Percentiles rank a stretch among this genome's conserved stretches.
These are phyloP conservation scores for Rubroboletus pulcherrimus DNA, from an alignment of 768 basidiomycete genomes.

Conservation along the genomic window DNA sequence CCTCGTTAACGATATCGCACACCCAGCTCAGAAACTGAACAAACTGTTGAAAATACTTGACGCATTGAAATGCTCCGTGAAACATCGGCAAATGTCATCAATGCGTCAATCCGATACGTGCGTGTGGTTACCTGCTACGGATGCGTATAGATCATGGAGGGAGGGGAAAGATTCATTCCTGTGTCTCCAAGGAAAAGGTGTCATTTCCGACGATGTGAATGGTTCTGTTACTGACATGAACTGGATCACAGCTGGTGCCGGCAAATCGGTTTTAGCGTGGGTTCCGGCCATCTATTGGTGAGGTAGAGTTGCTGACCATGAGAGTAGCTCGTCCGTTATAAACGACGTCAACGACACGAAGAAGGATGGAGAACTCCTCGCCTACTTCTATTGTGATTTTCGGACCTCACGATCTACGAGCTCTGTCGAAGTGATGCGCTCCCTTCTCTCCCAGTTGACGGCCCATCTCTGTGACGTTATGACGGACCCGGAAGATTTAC, in stretches of 20 bases:
- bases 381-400: constrained; percentile 27
- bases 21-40: neutral
- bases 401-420: constrained; percentile 1
- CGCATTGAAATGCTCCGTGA: neutral
- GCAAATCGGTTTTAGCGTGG: constrained; percentile 1
- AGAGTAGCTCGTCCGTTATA: neutral
- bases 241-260: neutral
- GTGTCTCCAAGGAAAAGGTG: constrained; percentile 20
- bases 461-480: neutral
- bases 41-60: neutral
- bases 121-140: constrained; percentile 5
- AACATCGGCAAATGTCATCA: neutral
- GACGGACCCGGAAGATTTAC: neutral
- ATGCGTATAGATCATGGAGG: constrained; percentile 5
- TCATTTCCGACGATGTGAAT: neutral
- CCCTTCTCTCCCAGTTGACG: constrained; percentile 18
- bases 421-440: constrained; percentile 14
- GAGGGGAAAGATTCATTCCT: constrained; percentile 1
- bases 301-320: neutral
- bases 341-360: neutral
- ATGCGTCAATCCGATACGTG: constrained; percentile 12
- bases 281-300: neutral
- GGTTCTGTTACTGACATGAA: neutral
- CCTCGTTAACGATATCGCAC: neutral
- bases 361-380: neutral